Percentiles rank a stretch among this genome's conserved stretches.
These are phyloP conservation scores for Linderina pennispora DNA, from an alignment of 192 early-diverging fungal species.

Conservation along the genomic window DNA sequence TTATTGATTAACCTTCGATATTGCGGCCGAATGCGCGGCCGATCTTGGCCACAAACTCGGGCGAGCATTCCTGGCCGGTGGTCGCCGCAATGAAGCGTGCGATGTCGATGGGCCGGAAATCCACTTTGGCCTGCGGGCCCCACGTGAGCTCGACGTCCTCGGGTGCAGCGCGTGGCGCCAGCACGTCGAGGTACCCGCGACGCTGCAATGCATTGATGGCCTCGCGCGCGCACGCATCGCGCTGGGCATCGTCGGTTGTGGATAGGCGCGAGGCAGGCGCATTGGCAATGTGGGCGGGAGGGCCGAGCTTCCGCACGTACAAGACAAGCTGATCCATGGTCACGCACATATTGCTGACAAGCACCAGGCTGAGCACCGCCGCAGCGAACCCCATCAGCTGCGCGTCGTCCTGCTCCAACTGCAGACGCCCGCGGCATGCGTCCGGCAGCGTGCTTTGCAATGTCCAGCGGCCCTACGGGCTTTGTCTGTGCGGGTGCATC, in stretches of 20 bases:
- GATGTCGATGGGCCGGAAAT: slow-evolving; percentile 39
- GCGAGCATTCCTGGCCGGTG: slow-evolving; percentile 32
- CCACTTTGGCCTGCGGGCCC: slow-evolving; percentile 34
- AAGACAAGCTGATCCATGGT: slow-evolving; percentile 31
- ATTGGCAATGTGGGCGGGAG: slow-evolving; percentile 4
- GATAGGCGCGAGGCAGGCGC: no score
- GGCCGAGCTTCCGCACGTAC: slow-evolving; percentile 40
- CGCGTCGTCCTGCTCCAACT: slow-evolving; percentile 15
- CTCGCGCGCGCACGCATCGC: slow-evolving; percentile 26
- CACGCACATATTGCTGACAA: slow-evolving; percentile 46
- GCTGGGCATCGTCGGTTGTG: slow-evolving; percentile 17
- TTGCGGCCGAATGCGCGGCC: slow-evolving; percentile 34
- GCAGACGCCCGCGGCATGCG: slow-evolving; percentile 11
- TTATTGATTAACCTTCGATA: slow-evolving; percentile 12
- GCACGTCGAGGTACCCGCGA: slow-evolving; percentile 28
- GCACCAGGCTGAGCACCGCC: slow-evolving; percentile 37
- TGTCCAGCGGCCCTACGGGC: slow-evolving; percentile 10
- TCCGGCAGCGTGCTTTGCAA: slow-evolving; percentile 34
- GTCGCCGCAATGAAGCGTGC: slow-evolving; percentile 34
- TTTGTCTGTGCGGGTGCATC: neutral
- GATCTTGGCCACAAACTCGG: slow-evolving; percentile 32
- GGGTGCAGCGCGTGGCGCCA: slow-evolving; percentile 5
- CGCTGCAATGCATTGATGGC: slow-evolving; percentile 18
- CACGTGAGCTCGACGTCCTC: slow-evolving; percentile 25
- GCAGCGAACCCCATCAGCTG: slow-evolving; percentile 28